Conservation (phyloP, 2,329 filamentous ascomycete species). For the Beauveria medogensis region DNA sequence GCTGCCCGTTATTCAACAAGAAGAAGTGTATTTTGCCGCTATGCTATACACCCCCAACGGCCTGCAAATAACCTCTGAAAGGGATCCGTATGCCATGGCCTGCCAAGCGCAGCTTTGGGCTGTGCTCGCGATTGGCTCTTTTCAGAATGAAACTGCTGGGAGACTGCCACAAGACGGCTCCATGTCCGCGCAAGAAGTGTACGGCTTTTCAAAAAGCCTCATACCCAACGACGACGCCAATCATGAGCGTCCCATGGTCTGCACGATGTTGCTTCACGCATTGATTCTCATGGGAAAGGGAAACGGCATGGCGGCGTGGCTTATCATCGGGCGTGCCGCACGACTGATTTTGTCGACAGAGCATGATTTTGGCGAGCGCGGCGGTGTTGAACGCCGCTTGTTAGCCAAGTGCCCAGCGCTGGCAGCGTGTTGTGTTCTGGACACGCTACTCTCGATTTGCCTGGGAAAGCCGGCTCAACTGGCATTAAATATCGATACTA, state of each 20-base stretch:
- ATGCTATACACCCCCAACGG: constrained; percentile 33
- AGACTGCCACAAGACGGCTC: not conserved
- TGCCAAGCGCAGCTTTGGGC: constrained; percentile 53
- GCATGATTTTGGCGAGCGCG: constrained; percentile 16
- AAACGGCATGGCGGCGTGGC: constrained; percentile 51
- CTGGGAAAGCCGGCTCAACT: constrained; percentile 44
- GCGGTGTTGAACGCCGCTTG: constrained; percentile 1
- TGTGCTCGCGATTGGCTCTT: constrained; percentile 48
- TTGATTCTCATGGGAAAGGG: constrained; percentile 55
- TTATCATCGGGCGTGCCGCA: constrained; percentile 57
- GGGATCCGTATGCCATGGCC: constrained; percentile 24
- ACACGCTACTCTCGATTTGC: constrained; percentile 47
- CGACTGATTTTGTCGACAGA: constrained; percentile 25
- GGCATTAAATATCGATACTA: constrained; percentile 34
- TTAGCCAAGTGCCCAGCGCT: constrained; percentile 19
- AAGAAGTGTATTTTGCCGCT: constrained; percentile 45
- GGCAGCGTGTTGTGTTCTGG: constrained; percentile 55
- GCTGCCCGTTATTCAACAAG: constrained; percentile 65
- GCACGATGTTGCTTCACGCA: constrained; percentile 45
- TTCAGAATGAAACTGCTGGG: constrained; percentile 35
- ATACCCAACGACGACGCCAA: constrained; percentile 41
- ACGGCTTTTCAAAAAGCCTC: constrained; percentile 39
- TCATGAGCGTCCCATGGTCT: constrained; percentile 33
- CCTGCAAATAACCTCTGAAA: constrained; percentile 18
- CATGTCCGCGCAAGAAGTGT: constrained; percentile 31